A percentile compares a stretch with the other conserved stretches of the same genome.
Conservation (phyloP, 768 basidiomycete species). For the Pisolithus tinctorius region DNA sequence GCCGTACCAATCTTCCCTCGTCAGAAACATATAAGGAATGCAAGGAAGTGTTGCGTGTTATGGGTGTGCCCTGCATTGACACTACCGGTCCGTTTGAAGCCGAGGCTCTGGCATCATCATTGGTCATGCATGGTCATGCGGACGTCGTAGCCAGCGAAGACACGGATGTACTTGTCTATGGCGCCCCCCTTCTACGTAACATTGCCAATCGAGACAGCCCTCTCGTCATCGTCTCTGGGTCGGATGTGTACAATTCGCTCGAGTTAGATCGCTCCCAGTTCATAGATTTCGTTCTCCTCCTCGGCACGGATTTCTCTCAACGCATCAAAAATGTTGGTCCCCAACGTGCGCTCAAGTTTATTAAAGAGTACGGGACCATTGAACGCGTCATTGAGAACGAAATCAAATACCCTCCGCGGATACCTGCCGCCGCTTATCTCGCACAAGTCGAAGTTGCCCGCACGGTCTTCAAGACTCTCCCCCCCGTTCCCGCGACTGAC, state of each 20-base stretch:
- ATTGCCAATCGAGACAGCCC: slow-evolving; percentile 55
- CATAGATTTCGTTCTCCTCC: slow-evolving; percentile 79
- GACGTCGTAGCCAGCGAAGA: slow-evolving; percentile 93
- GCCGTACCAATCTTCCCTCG: slow-evolving; percentile 58
- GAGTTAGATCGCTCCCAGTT: slow-evolving; percentile 51
- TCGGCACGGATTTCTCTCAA: slow-evolving; percentile 88
- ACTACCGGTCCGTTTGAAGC: slow-evolving; percentile 69
- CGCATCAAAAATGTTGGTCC: slow-evolving; percentile 83
- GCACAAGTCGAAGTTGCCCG: slow-evolving; percentile 58
- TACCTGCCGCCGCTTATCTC: slow-evolving; percentile 48
- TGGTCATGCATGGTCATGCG: slow-evolving; percentile 67
- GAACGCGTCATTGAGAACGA: slow-evolving; percentile 56
- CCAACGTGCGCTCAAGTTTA: slow-evolving; percentile 65
- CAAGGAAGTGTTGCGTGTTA: slow-evolving; percentile 59
- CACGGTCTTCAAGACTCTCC: slow-evolving; percentile 56
- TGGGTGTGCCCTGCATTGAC: slow-evolving; percentile 80
- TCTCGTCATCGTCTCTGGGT: slow-evolving; percentile 57
- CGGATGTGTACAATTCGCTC: slow-evolving; percentile 52
- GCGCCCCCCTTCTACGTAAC: slow-evolving; percentile 75
- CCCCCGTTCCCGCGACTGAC: slow-evolving; percentile 46
- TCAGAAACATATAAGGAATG: slow-evolving; percentile 61
- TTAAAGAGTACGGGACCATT: slow-evolving; percentile 64
- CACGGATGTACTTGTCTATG: slow-evolving; percentile 80
- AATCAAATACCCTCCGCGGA: slow-evolving; percentile 44
- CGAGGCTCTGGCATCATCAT: slow-evolving; percentile 75